Conservation (phyloP, 805 yeast genomes). For the Helenozyma rhizophorensis region DNA sequence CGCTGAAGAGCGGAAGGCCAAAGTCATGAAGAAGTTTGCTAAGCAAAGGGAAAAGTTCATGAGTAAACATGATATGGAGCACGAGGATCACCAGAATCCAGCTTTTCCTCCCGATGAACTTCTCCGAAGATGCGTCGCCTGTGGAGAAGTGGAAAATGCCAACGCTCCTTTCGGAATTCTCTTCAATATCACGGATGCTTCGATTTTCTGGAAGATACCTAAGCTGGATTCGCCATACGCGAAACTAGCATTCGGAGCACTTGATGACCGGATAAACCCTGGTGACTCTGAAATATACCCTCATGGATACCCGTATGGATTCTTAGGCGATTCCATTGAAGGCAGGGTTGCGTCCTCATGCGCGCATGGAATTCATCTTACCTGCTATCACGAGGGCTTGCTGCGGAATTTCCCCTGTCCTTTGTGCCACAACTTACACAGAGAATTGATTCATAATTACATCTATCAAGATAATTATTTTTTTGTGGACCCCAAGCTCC, state of each 20-base stretch:
- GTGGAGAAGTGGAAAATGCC: slow-evolving; percentile 20
- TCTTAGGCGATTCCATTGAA: not conserved
- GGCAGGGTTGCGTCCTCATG: slow-evolving; percentile 32
- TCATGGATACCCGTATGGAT: slow-evolving; percentile 1
- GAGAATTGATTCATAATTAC: slow-evolving; percentile 1
- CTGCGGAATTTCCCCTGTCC: slow-evolving; percentile 39
- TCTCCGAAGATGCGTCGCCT: slow-evolving; percentile 18
- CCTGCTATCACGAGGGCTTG: slow-evolving; percentile 32
- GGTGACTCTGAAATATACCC: slow-evolving; percentile 2
- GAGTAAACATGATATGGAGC: slow-evolving; percentile 24
- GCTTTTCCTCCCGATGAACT: not conserved
- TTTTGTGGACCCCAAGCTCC: not conserved
- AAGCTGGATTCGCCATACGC: slow-evolving; percentile 11
- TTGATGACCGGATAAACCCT: slow-evolving; percentile 16
- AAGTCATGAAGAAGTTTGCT: slow-evolving; percentile 57
- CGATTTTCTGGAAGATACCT: slow-evolving; percentile 49
- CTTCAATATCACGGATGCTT: slow-evolving; percentile 41
- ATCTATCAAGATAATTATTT: too few species aligned
- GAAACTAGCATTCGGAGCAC: slow-evolving; percentile 18
- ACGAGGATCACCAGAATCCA: too few species aligned
- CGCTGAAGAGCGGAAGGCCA: slow-evolving; percentile 61
- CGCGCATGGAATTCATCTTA: slow-evolving; percentile 50
- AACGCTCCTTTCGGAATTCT: slow-evolving; percentile 58
- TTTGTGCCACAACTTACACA: slow-evolving; percentile 44
- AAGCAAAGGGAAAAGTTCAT: slow-evolving; percentile 47